Evolutionary conservation across 345 rosid genomes (phyloP), one percentile per base, ranked within the genome.

Genomic region (Noccaea caerulescens): DNA sequence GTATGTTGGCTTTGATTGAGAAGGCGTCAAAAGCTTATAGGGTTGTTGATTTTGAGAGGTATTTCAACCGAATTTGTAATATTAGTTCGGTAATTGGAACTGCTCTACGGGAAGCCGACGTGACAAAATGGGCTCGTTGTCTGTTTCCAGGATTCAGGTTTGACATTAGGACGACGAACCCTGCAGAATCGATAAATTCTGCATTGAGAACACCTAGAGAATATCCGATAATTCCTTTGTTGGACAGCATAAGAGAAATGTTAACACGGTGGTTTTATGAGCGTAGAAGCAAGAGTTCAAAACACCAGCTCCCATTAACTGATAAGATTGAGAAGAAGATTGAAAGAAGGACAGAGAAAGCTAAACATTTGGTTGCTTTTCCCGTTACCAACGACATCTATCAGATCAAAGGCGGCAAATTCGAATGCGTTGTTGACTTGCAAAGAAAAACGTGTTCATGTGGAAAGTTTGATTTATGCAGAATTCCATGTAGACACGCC

Each of bases 371-470:
- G 3, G 10, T 11, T 1, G 33, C 8, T 32, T 3, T 7, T 14
- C 13, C 38, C 0, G 0, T 16, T 6, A 30, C 32, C 1, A 34
- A 10, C 6, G 0, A 46, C 12, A 14, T 0, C 3, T 42, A 14
- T 30, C 12, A 32, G 1, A 11, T 37, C 20, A 49, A 49, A 10
- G 58, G 45, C 4, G 68, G 7, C 1, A 1, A 0, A 0, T 45
- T 4, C 11, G 44, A 63, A 10, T 62, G 2, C 11, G 9, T 30
- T 14, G 54, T 62, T 32, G 33, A 63, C 10, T 63, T 63, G 32
- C 11, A 63, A 16, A 63, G 6, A 9, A 63, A 3, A 33, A 63
- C 32, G 0, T 63, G 46, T 64, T 18, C 57, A 64, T 64, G 58
- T 36, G 1, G 46, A 18, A 64, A 49, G 20, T 64, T 16, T 10